These are phyloP conservation scores for Scutellaria barbata DNA, from an alignment of 257 asterid species.

Conservation along the genomic window DNA sequence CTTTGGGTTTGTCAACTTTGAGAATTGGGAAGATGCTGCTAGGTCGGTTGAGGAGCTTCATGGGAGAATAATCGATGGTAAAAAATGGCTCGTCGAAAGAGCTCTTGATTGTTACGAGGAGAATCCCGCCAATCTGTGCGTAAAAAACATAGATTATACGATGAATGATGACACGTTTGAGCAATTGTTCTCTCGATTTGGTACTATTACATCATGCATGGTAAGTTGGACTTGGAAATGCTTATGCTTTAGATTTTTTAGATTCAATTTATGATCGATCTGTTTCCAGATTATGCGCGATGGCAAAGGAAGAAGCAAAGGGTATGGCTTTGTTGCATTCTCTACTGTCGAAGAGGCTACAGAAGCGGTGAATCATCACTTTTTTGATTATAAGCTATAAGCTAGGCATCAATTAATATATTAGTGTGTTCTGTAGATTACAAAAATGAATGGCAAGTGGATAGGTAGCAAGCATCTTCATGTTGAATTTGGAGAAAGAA, in stretches of 20 bases:
- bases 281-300: constrained; percentile 56
- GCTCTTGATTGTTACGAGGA: constrained; percentile 65
- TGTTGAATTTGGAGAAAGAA: too few species aligned
- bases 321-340: constrained; percentile 74
- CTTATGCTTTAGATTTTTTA: too few species aligned
- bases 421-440: too few species aligned
- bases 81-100: constrained; percentile 64
- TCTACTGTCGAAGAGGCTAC: constrained; percentile 63
- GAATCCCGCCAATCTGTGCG: constrained; percentile 27
- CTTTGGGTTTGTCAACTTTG: constrained; percentile 75
- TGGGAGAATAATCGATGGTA: constrained; percentile 48
- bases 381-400: background rate
- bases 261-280: background rate
- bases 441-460: too few species aligned
- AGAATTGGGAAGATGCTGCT: constrained; percentile 60
- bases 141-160: too few species aligned
- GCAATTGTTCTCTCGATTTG: constrained; percentile 64
- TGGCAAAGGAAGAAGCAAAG: constrained; percentile 60
- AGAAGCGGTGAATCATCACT: constrained; percentile 37
- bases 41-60: constrained; percentile 57
- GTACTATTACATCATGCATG: constrained; percentile 68
- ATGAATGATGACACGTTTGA: constrained; percentile 45
- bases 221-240: constrained; percentile 34
- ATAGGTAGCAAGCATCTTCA: too few species aligned
- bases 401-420: too few species aligned